phyloP scores from a whole-genome alignment of 2,329 filamentous ascomycete species.

The Neocatenulostroma microsporum region DNA sequence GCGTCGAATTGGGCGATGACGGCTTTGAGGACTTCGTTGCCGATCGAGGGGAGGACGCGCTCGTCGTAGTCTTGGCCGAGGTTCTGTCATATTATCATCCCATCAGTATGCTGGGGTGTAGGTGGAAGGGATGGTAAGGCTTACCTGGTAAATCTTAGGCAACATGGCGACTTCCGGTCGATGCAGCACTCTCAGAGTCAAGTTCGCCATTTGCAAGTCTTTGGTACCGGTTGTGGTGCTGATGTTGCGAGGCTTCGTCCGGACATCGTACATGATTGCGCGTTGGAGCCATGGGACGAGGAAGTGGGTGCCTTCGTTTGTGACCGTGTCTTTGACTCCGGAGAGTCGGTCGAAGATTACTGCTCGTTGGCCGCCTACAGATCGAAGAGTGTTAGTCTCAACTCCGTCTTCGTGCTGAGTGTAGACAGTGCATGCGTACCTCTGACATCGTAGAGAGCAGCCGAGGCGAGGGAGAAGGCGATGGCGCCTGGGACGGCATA shows the following conservation, averaged over 20 bases:
- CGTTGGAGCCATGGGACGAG: constrained; percentile 90
- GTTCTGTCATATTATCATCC: constrained; percentile 58
- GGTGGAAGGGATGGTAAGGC: constrained; percentile 18
- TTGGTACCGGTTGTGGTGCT: constrained; percentile 96
- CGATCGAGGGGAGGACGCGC: constrained; percentile 47
- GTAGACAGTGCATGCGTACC: too few relatives aligned
- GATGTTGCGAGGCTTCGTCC: constrained; percentile 95
- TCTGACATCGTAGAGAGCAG: constrained; percentile 93
- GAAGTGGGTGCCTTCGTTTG: constrained; percentile 97
- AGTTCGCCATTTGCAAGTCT: constrained; percentile 99
- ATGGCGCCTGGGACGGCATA: constrained; percentile 66
- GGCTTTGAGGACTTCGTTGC: constrained; percentile 49
- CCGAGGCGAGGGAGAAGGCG: constrained; percentile 59
- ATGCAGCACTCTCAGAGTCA: constrained; percentile 92
- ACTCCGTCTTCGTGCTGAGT: too few relatives aligned
- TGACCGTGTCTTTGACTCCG: constrained; percentile 85
- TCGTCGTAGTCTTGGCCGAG: constrained; percentile 96
- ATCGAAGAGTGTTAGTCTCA: too few relatives aligned
- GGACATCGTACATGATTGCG: constrained; percentile 91
- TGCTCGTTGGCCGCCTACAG: constrained; percentile 67
- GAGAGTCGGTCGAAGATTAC: constrained; percentile 82
- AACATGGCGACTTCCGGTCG: constrained; percentile 85
- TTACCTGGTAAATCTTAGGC: constrained; percentile 97
- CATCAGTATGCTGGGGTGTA: not conserved
- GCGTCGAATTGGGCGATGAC: constrained; percentile 49